Conservation (phyloP, 306 rosid genomes). For the Cucurbita maxima region DNA sequence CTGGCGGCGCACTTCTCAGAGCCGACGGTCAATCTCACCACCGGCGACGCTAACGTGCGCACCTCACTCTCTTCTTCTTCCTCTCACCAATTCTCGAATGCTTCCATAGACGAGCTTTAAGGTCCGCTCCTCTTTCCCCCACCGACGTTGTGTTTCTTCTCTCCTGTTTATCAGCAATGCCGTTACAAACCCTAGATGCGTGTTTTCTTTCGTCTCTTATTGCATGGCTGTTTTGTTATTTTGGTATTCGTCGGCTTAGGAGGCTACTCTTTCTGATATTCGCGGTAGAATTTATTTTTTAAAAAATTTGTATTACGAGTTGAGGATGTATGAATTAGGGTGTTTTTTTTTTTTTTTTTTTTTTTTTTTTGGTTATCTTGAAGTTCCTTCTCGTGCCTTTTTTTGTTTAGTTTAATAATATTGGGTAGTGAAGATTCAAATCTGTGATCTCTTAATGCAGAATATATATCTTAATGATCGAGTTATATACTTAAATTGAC, state of each 20-base stretch:
- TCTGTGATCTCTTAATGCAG: no score
- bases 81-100: slow-evolving; percentile 4
- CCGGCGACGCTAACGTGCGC: slow-evolving; percentile 39
- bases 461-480: no score
- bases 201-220: neutral
- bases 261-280: slow-evolving; percentile 10
- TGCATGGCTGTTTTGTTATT: neutral
- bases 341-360: neutral
- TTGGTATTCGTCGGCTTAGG: slow-evolving; percentile 5
- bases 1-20: slow-evolving; percentile 36
- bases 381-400: no score
- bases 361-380: neutral
- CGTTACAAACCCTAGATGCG: slow-evolving; percentile 26
- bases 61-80: slow-evolving; percentile 17
- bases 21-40: slow-evolving; percentile 16
- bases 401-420: no score
- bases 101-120: slow-evolving; percentile 15
- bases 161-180: slow-evolving; percentile 11
- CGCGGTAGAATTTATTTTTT: neutral
- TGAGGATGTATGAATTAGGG: neutral
- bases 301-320: neutral
- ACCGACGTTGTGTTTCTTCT: neutral
- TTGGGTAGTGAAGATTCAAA: no score
- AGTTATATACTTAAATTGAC: no score
- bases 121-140: slow-evolving; percentile 15